Evolutionary conservation across 805 yeast genomes (phyloP).

Genomic region (Wickerhamomyces queroliae): DNA sequence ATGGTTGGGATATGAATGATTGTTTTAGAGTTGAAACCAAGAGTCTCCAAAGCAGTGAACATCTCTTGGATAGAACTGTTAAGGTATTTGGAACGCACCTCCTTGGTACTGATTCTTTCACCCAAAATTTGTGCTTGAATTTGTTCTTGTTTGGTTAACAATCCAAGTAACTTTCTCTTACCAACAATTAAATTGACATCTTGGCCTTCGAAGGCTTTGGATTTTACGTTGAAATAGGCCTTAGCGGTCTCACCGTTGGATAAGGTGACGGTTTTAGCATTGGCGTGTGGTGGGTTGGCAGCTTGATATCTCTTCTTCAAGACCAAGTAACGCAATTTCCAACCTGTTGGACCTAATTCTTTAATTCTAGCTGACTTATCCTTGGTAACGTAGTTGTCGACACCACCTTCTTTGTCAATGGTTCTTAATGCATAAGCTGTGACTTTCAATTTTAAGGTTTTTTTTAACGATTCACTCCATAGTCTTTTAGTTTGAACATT

Average conservation of each 20-base stretch:
- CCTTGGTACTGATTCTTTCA: conserved; percentile 37
- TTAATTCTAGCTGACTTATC: conserved; percentile 86
- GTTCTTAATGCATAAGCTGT: conserved; percentile 82
- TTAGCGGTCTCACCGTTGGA: conserved; percentile 27
- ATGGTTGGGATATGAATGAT: neutral
- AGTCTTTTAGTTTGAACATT: conserved; percentile 70
- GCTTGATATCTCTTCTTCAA: conserved; percentile 38
- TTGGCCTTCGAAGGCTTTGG: conserved; percentile 34
- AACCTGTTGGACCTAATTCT: conserved; percentile 88
- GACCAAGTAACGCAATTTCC: conserved; percentile 80
- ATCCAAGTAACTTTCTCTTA: conserved; percentile 53
- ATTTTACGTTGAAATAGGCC: conserved; percentile 41
- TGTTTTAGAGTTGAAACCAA: conserved; percentile 29
- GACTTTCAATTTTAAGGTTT: conserved; percentile 48
- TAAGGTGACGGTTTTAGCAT: conserved; percentile 26
- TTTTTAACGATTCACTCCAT: conserved; percentile 77
- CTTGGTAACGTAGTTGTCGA: conserved; percentile 82
- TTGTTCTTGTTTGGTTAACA: conserved; percentile 46
- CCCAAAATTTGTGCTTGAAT: conserved; percentile 36
- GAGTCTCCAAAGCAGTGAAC: conserved; percentile 12
- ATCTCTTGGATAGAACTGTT: conserved; percentile 13
- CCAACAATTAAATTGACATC: conserved; percentile 48
- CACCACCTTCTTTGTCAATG: conserved; percentile 89
- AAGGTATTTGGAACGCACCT: conserved; percentile 19
- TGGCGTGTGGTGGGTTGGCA: conserved; percentile 34